A percentile compares a stretch with the other conserved stretches of the same genome.
phyloP scores from a whole-genome alignment of 257 asterid genomes.

The Ligustrum vulgare region DNA sequence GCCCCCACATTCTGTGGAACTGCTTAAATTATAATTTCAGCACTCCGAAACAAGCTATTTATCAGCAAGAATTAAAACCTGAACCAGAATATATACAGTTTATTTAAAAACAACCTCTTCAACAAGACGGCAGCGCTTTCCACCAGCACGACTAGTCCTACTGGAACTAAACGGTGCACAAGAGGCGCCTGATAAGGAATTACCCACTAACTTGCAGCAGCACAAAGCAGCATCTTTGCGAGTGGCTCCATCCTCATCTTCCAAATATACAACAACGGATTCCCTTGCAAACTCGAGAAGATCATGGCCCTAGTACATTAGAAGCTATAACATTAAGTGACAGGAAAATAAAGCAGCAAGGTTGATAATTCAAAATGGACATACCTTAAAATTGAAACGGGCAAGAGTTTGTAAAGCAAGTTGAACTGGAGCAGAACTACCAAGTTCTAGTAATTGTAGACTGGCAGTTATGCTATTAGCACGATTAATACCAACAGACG shows the following conservation, averaged over 20 bases:
- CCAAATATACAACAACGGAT: slow-evolving; percentile 83
- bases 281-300: slow-evolving; percentile 96
- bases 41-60: neutral
- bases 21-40: too few species aligned
- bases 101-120: slow-evolving; percentile 72
- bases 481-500: slow-evolving; percentile 51
- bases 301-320: slow-evolving; percentile 76
- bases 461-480: slow-evolving; percentile 59
- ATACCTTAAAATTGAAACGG: slow-evolving; percentile 82
- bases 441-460: slow-evolving; percentile 73
- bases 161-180: slow-evolving; percentile 70
- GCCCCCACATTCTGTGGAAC: too few species aligned
- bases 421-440: slow-evolving; percentile 89
- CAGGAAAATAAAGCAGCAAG: slow-evolving; percentile 10
- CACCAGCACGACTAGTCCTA: slow-evolving; percentile 83
- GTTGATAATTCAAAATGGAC: slow-evolving; percentile 15
- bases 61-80: neutral
- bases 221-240: slow-evolving; percentile 97
- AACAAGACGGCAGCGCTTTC: slow-evolving; percentile 86
- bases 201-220: slow-evolving; percentile 90
- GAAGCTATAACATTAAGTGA: slow-evolving; percentile 17
- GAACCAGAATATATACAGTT: neutral
- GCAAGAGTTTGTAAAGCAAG: slow-evolving; percentile 94
- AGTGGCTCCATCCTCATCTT: slow-evolving; percentile 94
- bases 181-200: slow-evolving; percentile 72